Percentiles rank a stretch among this genome's conserved stretches.
These are phyloP conservation scores for Backusella circina DNA, from an alignment of 192 early-diverging fungal genomes.

Conservation along the genomic window DNA sequence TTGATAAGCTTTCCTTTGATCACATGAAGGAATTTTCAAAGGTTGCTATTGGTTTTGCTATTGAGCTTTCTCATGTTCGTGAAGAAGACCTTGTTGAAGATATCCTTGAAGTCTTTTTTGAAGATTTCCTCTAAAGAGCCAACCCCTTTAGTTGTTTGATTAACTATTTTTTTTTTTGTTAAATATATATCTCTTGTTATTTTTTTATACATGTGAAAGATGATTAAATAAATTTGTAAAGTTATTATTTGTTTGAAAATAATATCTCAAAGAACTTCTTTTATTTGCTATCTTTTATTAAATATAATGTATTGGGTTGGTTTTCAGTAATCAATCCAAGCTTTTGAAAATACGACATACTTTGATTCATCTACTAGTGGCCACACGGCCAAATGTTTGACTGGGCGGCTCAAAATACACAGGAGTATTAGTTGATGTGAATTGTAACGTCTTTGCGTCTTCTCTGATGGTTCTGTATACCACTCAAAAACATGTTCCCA, in stretches of 20 bases:
- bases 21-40: slow-evolving; percentile 91
- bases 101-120: not conserved
- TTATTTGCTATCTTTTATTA: too few species aligned
- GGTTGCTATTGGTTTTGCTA: slow-evolving; percentile 78
- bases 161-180: not conserved
- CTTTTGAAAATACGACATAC: too few species aligned
- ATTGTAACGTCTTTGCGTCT: too few species aligned
- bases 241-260: not conserved
- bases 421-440: too few species aligned
- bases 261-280: not conserved
- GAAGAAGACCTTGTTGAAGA: not conserved
- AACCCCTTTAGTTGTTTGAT: not conserved
- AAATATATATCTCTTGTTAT: not conserved
- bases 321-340: too few species aligned
- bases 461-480: too few species aligned
- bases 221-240: not conserved
- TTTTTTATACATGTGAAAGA: not conserved
- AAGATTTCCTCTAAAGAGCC: not conserved
- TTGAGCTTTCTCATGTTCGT: slow-evolving; percentile 64
- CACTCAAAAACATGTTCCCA: too few species aligned
- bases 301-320: too few species aligned
- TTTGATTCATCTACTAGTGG: too few species aligned
- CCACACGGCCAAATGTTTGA: too few species aligned
- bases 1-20: slow-evolving; percentile 73
- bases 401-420: too few species aligned